Evolutionary conservation across 2,329 filamentous ascomycete genomes (phyloP).

Genomic region (Trichoderma atroviride): DNA sequence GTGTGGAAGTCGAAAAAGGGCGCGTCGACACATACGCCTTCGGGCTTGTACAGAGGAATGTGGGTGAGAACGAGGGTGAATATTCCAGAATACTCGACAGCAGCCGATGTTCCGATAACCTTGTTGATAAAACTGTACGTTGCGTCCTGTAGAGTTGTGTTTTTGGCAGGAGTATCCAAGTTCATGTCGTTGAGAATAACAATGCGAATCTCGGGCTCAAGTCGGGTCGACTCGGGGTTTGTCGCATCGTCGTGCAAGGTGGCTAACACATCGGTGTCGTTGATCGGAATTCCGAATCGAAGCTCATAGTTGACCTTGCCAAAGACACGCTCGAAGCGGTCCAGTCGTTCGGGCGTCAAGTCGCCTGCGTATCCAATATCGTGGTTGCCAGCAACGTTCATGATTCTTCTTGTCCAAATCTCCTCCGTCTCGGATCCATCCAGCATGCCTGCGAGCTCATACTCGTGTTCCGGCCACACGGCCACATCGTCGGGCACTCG

Average conservation of each 20-base stretch:
- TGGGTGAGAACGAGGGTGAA: constrained; percentile 90
- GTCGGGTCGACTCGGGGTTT: constrained; percentile 51
- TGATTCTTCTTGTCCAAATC: constrained; percentile 73
- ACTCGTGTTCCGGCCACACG: constrained; percentile 50
- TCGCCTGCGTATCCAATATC: constrained; percentile 97
- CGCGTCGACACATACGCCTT: constrained; percentile 79
- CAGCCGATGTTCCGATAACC: constrained; percentile 63
- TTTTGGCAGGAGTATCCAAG: constrained; percentile 79
- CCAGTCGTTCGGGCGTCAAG: constrained; percentile 72
- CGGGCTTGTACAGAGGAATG: constrained; percentile 83
- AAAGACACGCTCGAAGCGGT: constrained; percentile 81
- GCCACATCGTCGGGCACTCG: constrained; percentile 63
- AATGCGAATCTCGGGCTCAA: constrained; percentile 73
- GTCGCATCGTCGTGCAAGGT: constrained; percentile 47
- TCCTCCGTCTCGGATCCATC: constrained; percentile 48
- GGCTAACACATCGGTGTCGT: constrained; percentile 43
- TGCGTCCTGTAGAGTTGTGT: constrained; percentile 67
- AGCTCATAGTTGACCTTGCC: constrained; percentile 91
- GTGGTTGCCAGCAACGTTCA: constrained; percentile 93
- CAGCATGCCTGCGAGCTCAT: constrained; percentile 54
- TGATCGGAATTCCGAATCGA: constrained; percentile 64
- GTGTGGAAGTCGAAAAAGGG: constrained; percentile 82
- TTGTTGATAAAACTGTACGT: constrained; percentile 78
- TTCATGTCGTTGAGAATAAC: constrained; percentile 92
- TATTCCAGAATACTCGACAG: constrained; percentile 63